Evolutionary conservation across 2,329 filamentous ascomycete genomes (phyloP), one percentile per base, ranked within the genome.

Genomic region (Colletotrichum sp.): DNA sequence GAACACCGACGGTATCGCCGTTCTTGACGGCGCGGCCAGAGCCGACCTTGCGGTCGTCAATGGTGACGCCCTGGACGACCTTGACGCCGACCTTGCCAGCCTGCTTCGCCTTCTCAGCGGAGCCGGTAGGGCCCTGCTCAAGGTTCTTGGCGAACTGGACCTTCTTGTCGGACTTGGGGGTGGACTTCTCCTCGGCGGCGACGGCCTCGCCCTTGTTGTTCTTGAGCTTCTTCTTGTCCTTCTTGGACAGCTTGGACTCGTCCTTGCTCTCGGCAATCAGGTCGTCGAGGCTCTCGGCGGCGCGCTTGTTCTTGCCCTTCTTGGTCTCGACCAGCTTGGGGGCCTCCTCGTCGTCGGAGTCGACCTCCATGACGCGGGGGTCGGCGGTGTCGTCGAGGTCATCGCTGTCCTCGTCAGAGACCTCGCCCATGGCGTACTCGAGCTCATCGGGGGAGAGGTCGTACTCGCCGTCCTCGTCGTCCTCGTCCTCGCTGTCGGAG

Each of bases 111-210:
- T 86, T 85, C 79, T 84, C 83, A 79, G 91, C 88, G 73, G 95
- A 93, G 79, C 93, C 93, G 59, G 96, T 98, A 78, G 97, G 97
- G 76, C 97, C 97, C 87, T 98, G 96, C 90, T 99, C 97, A 78
- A 99, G 95, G 87, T 99, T 96, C 92, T 99, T 98, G 84, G 97
- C 96, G 85, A 99, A 99, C 86, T 98, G 95, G 77, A 99, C 97
- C 90, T 98, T 99, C 92, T 98, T 98, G 86, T 95, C 94, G 73
- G 89, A 88, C 90, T 92, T 92, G 77, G 84, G 79, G 90, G 92
- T 92, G 26, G 71, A 71, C 80, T 90, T 87, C 79, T 90, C 87
- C 81, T 93, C 91, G 60, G 88, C 87, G 68, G 90, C 87, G 76
- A 94, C 92, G 76, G 97, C 93, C 84, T 98, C 94, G 80, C 96